Base-by-base conservation (phyloP, 768 basidiomycete species). In the Ramaria sp. region DNA sequence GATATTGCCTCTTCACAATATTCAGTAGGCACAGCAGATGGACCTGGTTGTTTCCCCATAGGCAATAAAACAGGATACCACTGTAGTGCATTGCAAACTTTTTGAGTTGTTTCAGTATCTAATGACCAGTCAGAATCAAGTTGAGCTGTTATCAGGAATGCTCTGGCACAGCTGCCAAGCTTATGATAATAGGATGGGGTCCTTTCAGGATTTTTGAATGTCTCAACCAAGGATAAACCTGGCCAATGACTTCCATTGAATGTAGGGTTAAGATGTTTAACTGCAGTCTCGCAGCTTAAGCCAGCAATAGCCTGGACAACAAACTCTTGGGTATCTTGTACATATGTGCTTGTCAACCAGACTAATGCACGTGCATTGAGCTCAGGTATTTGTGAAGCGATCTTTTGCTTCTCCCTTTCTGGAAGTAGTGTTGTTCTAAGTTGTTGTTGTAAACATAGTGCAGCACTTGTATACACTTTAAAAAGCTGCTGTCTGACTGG, bases 331-430 rank as follows among this genome's bases (percentile, higher is more conserved):
- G 50, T 51, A 39, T 32, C 32, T 16, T 22, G 36, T 15, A 16
- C 50, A 36, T 51, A 20, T n/a, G 37, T 51, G 30, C 24, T 51
- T 39, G 50, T 37, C 38, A 51, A 20, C 50, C 50, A 51, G 20
- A 39, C 37, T 13, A 51, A 28, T 5, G 12, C 50, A 18, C 36
- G 10, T 15, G 50, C 50, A 36, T 51, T 24, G 13, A 51, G 50
- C 2, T 39, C 9, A 39, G 50, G 36, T 24, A 18, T 16, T 36
- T 39, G 50, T 30, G 34, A 30, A 2, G 5, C 37, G 20, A 51
- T 38, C 28, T 13, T 12, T 16, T 51, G 18, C 7, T 37, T n/a
- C 34, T 51, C 50, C 20, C 32, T 39, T 8, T 51, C 50, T 13
- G 34, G 3, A 7, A 51, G 24, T 8, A 15, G 13, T 24, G 22